phyloP scores from a whole-genome alignment of 768 basidiomycete genomes.

The Cyclocybe cylindracea region DNA sequence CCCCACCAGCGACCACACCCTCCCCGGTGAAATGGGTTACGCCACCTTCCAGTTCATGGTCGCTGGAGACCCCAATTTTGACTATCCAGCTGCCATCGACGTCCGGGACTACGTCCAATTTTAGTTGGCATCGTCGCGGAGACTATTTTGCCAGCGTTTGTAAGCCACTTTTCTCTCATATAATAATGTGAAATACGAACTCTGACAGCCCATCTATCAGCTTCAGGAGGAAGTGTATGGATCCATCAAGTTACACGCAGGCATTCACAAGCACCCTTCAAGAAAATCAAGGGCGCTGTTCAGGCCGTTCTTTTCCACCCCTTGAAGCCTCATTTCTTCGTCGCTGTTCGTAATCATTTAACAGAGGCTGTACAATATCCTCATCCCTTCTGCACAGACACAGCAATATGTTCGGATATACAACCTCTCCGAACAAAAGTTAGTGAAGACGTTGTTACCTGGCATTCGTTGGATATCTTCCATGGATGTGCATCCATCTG shows the following conservation, averaged over 20 bases:
- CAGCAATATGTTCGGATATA: conserved; percentile 96
- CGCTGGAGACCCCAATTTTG: conserved; percentile 57
- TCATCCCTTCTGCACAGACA: conserved; percentile 54
- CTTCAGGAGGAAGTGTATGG: conserved; percentile 80
- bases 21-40: conserved; percentile 75
- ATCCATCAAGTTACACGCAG: conserved; percentile 94
- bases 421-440: conserved; percentile 90
- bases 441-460: conserved; percentile 92
- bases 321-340: conserved; percentile 92
- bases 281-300: conserved; percentile 87
- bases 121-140: conserved; percentile 91
- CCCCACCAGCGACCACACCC: conserved; percentile 52
- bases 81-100: conserved; percentile 61
- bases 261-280: conserved; percentile 98
- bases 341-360: conserved; percentile 67
- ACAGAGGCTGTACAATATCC: conserved; percentile 9
- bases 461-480: conserved; percentile 97
- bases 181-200: background rate
- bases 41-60: conserved; percentile 42
- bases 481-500: conserved; percentile 95
- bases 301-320: conserved; percentile 97
- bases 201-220: conserved; percentile 42
- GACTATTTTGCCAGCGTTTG: conserved; percentile 96
- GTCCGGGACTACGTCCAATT: conserved; percentile 75
- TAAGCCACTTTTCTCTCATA: conserved; percentile 43